Percentiles rank a stretch among this genome's conserved stretches.
phyloP scores from a whole-genome alignment of 1,284 basidiomycete species.

The Bondarzewia mesenterica region DNA sequence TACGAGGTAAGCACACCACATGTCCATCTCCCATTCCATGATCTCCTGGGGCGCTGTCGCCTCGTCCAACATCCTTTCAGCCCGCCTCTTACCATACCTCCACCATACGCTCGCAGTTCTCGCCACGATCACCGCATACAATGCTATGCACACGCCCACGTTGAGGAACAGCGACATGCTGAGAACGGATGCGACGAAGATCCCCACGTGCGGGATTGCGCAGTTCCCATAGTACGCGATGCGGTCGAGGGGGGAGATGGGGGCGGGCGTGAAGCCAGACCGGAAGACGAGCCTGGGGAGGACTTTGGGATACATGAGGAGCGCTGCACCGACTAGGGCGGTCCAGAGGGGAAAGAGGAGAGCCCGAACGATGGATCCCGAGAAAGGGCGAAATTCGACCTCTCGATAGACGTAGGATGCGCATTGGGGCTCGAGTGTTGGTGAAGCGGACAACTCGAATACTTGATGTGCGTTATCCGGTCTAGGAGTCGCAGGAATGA shows the following conservation, averaged over 20 bases:
- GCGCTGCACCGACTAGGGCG: background rate
- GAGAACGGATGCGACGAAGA: background rate
- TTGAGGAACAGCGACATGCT: background rate
- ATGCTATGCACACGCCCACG: background rate
- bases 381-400: background rate
- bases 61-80: background rate
- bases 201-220: background rate
- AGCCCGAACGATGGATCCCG: background rate
- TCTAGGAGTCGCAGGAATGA: background rate
- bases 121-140: background rate
- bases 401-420: background rate
- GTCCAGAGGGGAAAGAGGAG: background rate
- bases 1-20: background rate
- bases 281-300: background rate
- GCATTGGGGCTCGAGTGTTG: background rate
- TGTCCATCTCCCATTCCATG: background rate
- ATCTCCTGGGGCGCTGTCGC: background rate
- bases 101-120: background rate
- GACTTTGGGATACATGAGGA: background rate
- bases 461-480: background rate
- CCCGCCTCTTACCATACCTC: background rate
- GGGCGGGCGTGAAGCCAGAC: background rate
- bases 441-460: background rate
- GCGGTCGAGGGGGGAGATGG: background rate
- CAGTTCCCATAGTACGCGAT: background rate